Base-by-base conservation (phyloP, 1,284 basidiomycete species). In the Neotropicomus parvogracilis region DNA sequence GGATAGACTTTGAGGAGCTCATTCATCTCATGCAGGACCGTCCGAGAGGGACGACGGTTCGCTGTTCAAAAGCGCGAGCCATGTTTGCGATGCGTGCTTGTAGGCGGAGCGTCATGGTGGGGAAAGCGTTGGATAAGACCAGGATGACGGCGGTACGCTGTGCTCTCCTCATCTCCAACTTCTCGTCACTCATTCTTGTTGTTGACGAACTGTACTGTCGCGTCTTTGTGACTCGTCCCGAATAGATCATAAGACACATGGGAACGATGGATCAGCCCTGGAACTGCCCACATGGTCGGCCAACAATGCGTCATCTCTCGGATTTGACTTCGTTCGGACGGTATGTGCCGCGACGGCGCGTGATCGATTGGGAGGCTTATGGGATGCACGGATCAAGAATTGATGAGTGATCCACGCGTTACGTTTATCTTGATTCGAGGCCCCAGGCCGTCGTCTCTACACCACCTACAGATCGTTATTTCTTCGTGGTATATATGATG, bases 61-160 rank as follows among this genome's bases (percentile, higher is more conserved):
- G 93, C 33, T 95, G 91, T 64, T 87, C 87, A 9, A 99, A 97
- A 66, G 92, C 90, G n/a, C 79, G 94, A 14, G 77, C 83, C 8
- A 97, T 99, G 93, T 97, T 99, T 64, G 97, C 97, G 0, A 91
- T 85, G 76, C 81, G 95, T 35, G 97, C 97, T 0, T 99, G 97
- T 67, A 70, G 97, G 52, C 93, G 89, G 70, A 97, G 93, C 66
- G 85, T 97, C 48, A 99, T 99, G 95, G 81, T 99, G 37, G 95
- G 95, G 6, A 91, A 81, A 68, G 78, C 92, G 12, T 72, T 98
- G 49, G 90, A 78, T 14, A 74, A 70, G 53, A 69, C 72, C 11
- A 89, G 90, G 64, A 98, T 98, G 97, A 77, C 75, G 11, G 69
- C 77, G 53, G 91, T 94, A 61, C 37, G 53, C 54, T n/a, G n/a